Evolutionary conservation across 2,329 filamentous ascomycete genomes (phyloP).

Genomic region (Niveomyces coronatus): DNA sequence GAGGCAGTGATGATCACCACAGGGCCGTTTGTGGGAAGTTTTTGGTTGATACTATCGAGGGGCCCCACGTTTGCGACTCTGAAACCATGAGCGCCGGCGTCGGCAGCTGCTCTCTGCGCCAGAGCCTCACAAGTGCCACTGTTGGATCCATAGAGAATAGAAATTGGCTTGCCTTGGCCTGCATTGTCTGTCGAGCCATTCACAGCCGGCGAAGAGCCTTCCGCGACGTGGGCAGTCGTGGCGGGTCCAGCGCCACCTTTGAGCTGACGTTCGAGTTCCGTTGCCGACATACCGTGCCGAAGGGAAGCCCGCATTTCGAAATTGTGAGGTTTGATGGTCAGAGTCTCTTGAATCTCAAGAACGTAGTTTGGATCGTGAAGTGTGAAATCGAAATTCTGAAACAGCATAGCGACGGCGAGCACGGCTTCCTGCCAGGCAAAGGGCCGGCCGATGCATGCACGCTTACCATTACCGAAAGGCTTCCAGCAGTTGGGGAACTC

Average conservation of each 20-base stretch:
- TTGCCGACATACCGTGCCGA: constrained; percentile 35
- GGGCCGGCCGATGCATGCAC: constrained; percentile 60
- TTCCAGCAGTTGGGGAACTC: constrained; percentile 57
- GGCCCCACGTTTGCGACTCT: constrained; percentile 39
- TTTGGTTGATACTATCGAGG: constrained; percentile 51
- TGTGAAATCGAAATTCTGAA: constrained; percentile 63
- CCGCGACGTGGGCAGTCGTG: constrained; percentile 12
- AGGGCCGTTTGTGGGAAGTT: constrained; percentile 49
- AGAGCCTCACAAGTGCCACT: constrained; percentile 65
- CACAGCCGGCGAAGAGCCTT: constrained; percentile 1
- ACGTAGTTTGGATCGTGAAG: constrained; percentile 51
- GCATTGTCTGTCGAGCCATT: neutral
- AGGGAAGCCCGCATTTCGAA: constrained; percentile 52
- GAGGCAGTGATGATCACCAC: constrained; percentile 58
- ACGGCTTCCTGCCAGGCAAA: constrained; percentile 69
- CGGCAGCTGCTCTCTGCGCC: constrained; percentile 50
- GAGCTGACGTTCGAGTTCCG: constrained; percentile 35
- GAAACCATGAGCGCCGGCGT: constrained; percentile 51
- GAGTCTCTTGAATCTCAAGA: constrained; percentile 42
- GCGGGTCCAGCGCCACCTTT: constrained; percentile 17
- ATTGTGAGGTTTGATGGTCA: constrained; percentile 54
- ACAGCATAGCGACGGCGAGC: constrained; percentile 49
- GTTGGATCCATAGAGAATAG: constrained; percentile 65
- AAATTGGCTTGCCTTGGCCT: constrained; percentile 34
- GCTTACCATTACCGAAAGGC: constrained; percentile 63